Base-by-base conservation (phyloP, 1,284 basidiomycete genomes). In the Lignosus rhinocerotis region DNA sequence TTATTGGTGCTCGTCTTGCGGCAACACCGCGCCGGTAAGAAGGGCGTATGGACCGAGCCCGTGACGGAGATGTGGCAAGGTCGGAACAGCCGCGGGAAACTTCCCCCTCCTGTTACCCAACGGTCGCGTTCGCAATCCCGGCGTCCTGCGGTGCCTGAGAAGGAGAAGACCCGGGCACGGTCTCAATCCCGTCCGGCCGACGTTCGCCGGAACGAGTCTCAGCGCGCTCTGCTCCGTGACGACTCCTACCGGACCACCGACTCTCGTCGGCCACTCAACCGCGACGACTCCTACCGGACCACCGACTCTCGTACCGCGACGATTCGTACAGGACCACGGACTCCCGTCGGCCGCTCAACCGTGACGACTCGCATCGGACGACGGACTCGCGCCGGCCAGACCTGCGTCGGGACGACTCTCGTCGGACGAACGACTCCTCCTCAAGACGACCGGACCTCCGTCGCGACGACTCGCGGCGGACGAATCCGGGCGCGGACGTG, bases 1-100 rank as follows among this genome's bases (percentile, higher is more conserved):
- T 76, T 92, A 45, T 78, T 90, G 55, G 76, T 80, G 60, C 78
- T 92, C 63, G 82, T 87, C n/a, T 56, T 88, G 56, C 81, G 84
- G 59, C 82, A 86, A 61, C 84, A 89, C 67, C 76, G 77, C 56
- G 80, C 77, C 41, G 90, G 88, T 48, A 81, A 87, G 73, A 79
- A 80, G 60, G 80, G 85, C 64, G 87, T 92, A 76, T 92, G 89
- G 90, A 76, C 84, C 61, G 79, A 80, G 10, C 85, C 90, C 16
- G 87, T 90, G 48, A 88, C 89, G 11, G 79, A 80, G 25, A 87
- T 84, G 53, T 90, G 87, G 88, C 88, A 90, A 63, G 77, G 63
- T 17, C 64, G 60, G 49, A 58, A 60, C 30, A 65, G 63, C 59
- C 73, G 75, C 63, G 59, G 60, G 58, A 68, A 69, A 55, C 70